A percentile compares a stretch with the other conserved stretches of the same genome.
These are phyloP conservation scores for Pseudogymnoascus sp. DNA, from an alignment of 2,329 filamentous ascomycete genomes.

Conservation along the genomic window DNA sequence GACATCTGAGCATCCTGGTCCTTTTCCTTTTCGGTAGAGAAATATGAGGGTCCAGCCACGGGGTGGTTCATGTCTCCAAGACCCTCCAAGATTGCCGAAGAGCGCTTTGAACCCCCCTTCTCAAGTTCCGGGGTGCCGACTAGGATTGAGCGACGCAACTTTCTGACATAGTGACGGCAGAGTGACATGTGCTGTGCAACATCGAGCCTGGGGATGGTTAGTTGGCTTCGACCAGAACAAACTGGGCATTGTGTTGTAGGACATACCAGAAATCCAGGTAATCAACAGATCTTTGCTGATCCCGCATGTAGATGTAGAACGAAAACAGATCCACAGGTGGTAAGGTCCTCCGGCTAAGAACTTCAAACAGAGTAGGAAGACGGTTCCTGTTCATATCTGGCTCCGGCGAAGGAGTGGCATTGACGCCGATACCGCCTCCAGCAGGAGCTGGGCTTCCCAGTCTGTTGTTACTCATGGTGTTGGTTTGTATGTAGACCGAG, in stretches of 20 bases:
- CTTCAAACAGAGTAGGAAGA: slow-evolving; percentile 90
- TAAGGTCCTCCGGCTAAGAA: slow-evolving; percentile 85
- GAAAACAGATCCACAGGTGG: slow-evolving; percentile 95
- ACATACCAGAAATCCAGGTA: slow-evolving; percentile 95
- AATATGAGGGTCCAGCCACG: slow-evolving; percentile 54
- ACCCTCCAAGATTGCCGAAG: slow-evolving; percentile 69
- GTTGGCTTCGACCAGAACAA: slow-evolving; percentile 12
- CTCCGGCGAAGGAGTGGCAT: slow-evolving; percentile 42
- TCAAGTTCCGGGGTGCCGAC: slow-evolving; percentile 88
- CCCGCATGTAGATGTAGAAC: slow-evolving; percentile 99
- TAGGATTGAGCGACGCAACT: slow-evolving; percentile 85
- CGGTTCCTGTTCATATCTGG: slow-evolving; percentile 66
- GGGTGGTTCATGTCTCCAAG: slow-evolving; percentile 59
- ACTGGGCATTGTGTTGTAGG: neutral
- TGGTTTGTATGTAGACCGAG: neutral
- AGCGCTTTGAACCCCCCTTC: slow-evolving; percentile 71
- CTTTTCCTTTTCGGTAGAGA: slow-evolving; percentile 61
- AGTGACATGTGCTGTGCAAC: slow-evolving; percentile 98
- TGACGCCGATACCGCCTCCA: neutral
- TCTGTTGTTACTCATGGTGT: neutral
- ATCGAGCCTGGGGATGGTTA: slow-evolving; percentile 67
- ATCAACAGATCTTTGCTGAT: slow-evolving; percentile 94
- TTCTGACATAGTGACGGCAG: slow-evolving; percentile 92
- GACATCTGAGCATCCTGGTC: slow-evolving; percentile 86
- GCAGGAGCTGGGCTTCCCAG: neutral